These are phyloP conservation scores for Alternaria metachromatica DNA, from an alignment of 2,329 filamentous ascomycete genomes.

Conservation along the genomic window DNA sequence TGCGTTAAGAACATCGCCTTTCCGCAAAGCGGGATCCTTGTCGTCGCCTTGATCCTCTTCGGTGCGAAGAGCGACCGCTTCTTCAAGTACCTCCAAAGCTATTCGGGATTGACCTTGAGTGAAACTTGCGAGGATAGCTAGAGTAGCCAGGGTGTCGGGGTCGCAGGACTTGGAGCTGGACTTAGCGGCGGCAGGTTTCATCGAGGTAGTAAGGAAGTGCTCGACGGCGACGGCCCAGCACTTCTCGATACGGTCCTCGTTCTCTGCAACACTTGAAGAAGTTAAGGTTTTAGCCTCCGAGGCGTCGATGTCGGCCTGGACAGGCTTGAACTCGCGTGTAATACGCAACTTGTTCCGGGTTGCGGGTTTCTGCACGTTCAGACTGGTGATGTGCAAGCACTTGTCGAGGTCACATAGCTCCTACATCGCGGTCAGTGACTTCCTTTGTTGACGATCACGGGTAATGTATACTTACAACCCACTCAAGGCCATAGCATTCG, in stretches of 20 bases:
- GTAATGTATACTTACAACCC: constrained; percentile 7
- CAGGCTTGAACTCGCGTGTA: constrained; percentile 6
- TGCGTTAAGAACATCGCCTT: constrained; percentile 12
- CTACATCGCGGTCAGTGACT: neutral
- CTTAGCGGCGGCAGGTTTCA: neutral
- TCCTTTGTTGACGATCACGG: too few relatives aligned
- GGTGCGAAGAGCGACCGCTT: constrained; percentile 6
- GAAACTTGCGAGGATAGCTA: constrained; percentile 6
- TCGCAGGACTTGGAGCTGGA: neutral
- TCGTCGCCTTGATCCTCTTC: constrained; percentile 1
- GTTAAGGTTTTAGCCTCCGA: neutral
- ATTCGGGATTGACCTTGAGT: constrained; percentile 16
- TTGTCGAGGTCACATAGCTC: constrained; percentile 17
- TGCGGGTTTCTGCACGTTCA: constrained; percentile 7
- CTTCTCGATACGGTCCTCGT: constrained; percentile 1
- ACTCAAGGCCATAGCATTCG: constrained; percentile 3
- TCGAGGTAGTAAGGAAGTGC: neutral
- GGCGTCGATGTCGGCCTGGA: neutral
- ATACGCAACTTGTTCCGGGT: constrained; percentile 16
- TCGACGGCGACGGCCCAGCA: constrained; percentile 8
- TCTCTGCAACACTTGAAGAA: neutral
- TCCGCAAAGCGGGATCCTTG: neutral
- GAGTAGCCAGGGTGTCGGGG: neutral
- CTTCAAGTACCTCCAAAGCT: neutral
- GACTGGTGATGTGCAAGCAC: constrained; percentile 10